These are phyloP conservation scores for Arthroderma sp. DNA, from an alignment of 2,329 filamentous ascomycete species.

Conservation along the genomic window DNA sequence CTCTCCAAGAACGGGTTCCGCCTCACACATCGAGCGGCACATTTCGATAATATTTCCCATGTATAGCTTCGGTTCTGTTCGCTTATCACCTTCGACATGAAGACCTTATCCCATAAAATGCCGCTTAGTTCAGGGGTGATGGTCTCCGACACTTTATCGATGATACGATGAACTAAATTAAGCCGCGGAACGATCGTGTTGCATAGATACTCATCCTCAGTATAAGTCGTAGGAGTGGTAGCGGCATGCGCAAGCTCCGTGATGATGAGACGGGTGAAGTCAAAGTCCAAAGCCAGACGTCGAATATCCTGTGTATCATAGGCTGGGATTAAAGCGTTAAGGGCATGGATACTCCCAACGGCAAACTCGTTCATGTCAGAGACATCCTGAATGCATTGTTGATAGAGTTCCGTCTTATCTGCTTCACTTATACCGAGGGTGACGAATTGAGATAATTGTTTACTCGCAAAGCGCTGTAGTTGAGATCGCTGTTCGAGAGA, in stretches of 20 bases:
- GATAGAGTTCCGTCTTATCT: slow-evolving; percentile 52
- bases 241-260: slow-evolving; percentile 52
- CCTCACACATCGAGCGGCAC: slow-evolving; percentile 21
- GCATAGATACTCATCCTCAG: slow-evolving; percentile 33
- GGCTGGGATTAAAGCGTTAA: slow-evolving; percentile 36
- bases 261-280: slow-evolving; percentile 50
- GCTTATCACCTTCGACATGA: slow-evolving; percentile 51
- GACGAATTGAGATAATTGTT: slow-evolving; percentile 51
- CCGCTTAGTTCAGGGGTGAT: slow-evolving; percentile 52
- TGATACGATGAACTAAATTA: slow-evolving; percentile 47
- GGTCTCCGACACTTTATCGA: slow-evolving; percentile 49
- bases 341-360: slow-evolving; percentile 60
- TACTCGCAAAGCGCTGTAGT: slow-evolving; percentile 51
- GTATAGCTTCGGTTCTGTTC: slow-evolving; percentile 51
- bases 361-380: slow-evolving; percentile 49
- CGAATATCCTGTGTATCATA: slow-evolving; percentile 43
- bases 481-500: slow-evolving; percentile 47
- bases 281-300: slow-evolving; percentile 48
- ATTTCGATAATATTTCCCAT: slow-evolving; percentile 54
- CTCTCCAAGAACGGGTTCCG: slow-evolving; percentile 33
- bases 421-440: slow-evolving; percentile 42
- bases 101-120: slow-evolving; percentile 59
- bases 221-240: slow-evolving; percentile 31
- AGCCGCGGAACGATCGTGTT: slow-evolving; percentile 41
- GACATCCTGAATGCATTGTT: slow-evolving; percentile 58